Conservation (phyloP, 78 protist genomes). For the Tieghemostelium lacteum region DNA sequence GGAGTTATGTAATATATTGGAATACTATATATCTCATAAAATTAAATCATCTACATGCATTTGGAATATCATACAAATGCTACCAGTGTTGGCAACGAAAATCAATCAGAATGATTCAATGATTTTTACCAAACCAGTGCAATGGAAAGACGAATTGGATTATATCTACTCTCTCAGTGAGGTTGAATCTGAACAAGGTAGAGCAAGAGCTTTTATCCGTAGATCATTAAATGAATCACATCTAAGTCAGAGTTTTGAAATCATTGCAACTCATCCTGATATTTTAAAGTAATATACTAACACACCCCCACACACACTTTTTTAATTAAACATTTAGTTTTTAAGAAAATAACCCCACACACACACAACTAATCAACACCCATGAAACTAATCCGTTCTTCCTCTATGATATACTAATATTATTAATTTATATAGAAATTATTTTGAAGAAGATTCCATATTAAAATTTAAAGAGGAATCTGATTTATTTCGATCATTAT, state of each 20-base stretch:
- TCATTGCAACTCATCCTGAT: conserved; percentile 34
- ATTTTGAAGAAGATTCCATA: conserved; percentile 63
- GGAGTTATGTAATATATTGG: conserved; percentile 1
- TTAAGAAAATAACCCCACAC: no score
- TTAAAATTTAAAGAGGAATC: conserved; percentile 49
- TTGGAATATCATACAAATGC: conserved; percentile 6
- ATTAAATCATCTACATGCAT: not conserved
- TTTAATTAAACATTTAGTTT: not conserved
- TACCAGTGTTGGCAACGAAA: no score
- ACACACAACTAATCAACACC: no score
- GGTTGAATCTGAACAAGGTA: conserved; percentile 31
- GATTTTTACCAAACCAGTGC: not conserved
- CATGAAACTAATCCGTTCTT: no score
- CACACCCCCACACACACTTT: no score
- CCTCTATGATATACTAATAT: no score
- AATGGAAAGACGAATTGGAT: conserved; percentile 45
- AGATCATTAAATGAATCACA: conserved; percentile 36
- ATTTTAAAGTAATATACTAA: conserved; percentile 16
- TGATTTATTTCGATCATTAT: conserved; percentile 35
- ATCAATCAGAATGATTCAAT: not conserved
- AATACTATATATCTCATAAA: conserved; percentile 7
- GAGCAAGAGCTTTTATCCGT: conserved; percentile 41
- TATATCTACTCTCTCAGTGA: conserved; percentile 39
- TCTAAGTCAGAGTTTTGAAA: not conserved
- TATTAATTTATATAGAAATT: not conserved